Evolutionary conservation across 257 asterid genomes (phyloP), one percentile per base, ranked within the genome.

Genomic region (Przewalskia tangutica): DNA sequence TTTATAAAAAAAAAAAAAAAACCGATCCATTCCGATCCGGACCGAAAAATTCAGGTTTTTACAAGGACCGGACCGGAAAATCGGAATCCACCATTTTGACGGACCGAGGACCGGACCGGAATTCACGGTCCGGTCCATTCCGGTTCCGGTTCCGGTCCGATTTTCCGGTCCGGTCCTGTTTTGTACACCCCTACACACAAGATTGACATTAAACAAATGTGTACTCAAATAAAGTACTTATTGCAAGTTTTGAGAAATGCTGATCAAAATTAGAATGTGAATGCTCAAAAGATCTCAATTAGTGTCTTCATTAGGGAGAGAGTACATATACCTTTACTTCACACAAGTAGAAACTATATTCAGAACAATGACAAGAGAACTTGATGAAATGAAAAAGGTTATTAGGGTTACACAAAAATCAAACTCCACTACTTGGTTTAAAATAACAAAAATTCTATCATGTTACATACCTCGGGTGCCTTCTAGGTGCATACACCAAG

Each of bases 381-480:
- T 40, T 2, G 0, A 40, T 11, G 10, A 18, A 20, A 38, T 18
- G 5, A 17, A 20, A 71, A 71, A 70, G 56, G 38, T 71, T 5
- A 18, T 46, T 71, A 71, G 18, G 58, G 18, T 46, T 40, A 11
- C 78, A 71, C 78, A 71, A 40, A 16, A 46, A 71, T 71, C 58
- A 71, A 32, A 73, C 79, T 73, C 42, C 44, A 23, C 60, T 73
- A 48, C 44, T 59, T 59, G 34, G 11, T 59, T 18, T 59, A 8
- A 56, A 55, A n/a, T 8, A 73, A 73, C 79, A 73, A 73, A 73
- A 50, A 50, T 17, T 13, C 60, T 73, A 73, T 48, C 79, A 73
- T 48, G 79, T 73, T 73, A 73, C 79, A 73, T 73, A 48, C 62
- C 79, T 73, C 8, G 38, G 78, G 40, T 11, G 77, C 56, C 77